Percentiles rank a stretch among this genome's conserved stretches.
Conservation (phyloP, 179 eudicot genomes). For the Drosera spatulata region DNA sequence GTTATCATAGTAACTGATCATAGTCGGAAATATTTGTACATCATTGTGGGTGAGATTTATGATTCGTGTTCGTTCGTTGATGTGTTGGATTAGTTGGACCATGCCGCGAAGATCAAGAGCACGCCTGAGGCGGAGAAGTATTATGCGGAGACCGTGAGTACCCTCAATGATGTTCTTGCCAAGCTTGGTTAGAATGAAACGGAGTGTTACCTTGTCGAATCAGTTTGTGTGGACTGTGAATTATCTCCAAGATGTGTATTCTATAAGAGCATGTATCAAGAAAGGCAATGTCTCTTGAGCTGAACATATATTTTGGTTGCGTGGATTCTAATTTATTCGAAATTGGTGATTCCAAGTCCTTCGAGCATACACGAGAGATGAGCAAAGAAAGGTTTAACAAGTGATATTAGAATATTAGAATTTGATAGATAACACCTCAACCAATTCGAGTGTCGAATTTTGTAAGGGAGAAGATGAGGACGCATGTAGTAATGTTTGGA, state of each 20-base stretch:
- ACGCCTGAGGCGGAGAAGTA: slow-evolving; percentile 73
- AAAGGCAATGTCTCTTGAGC: no score
- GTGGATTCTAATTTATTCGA: no score
- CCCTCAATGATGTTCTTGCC: slow-evolving; percentile 63
- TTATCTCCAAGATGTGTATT: background rate
- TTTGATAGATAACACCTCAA: no score
- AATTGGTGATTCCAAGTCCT: no score
- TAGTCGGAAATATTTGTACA: no score
- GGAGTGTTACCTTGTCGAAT: slow-evolving; percentile 2
- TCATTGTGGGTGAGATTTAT: background rate
- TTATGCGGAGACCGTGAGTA: slow-evolving; percentile 58
- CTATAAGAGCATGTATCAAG: background rate
- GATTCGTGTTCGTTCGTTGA: background rate
- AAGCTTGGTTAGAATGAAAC: slow-evolving; percentile 45
- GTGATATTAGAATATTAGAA: no score
- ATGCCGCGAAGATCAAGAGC: slow-evolving; percentile 94
- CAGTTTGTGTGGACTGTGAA: slow-evolving; percentile 6
- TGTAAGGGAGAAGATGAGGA: no score
- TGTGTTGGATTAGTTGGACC: slow-evolving; percentile 50
- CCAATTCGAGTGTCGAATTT: no score
- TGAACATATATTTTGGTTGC: no score
- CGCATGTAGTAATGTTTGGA: no score
- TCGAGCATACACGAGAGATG: no score
- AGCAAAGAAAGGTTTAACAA: no score
- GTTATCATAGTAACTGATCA: slow-evolving; percentile 1